Evolutionary conservation across 2,329 filamentous ascomycete species (phyloP).

Genomic region (Sporothrix protearum): DNA sequence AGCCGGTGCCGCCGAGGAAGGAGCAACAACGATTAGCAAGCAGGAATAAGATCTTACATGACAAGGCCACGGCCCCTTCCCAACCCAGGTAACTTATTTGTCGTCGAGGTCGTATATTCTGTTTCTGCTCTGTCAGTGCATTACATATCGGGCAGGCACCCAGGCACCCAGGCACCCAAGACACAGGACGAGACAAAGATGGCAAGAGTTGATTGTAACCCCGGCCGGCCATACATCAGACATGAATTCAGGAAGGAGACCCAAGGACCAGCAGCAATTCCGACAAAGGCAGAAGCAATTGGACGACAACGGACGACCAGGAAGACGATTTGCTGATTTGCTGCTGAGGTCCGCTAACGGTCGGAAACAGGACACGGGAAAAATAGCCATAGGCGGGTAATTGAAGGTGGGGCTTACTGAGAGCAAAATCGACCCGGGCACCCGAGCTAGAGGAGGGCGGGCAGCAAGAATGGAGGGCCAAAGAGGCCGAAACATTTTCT

Average conservation of each 20-base stretch:
- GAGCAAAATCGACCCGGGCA: slow-evolving; percentile 10
- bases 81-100: neutral
- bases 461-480: neutral
- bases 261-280: neutral
- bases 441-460: slow-evolving; percentile 10
- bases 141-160: neutral
- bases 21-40: slow-evolving; percentile 10
- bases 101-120: neutral
- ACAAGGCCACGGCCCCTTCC: neutral
- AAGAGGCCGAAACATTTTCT: neutral
- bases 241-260: neutral
- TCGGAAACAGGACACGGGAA: slow-evolving; percentile 26
- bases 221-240: neutral
- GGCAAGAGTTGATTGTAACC: neutral
- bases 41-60: neutral
- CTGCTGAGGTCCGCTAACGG: slow-evolving; percentile 9
- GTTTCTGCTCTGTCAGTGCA: neutral
- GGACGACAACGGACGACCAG: neutral
- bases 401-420: slow-evolving; percentile 28
- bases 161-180: slow-evolving; percentile 8
- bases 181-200: neutral
- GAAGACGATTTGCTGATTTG: neutral
- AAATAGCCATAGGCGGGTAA: slow-evolving; percentile 23
- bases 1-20: slow-evolving; percentile 8
- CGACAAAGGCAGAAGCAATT: neutral